Evolutionary conservation across 1,139 yeast species (phyloP).

Genomic region (Debaryomyces sp.): DNA sequence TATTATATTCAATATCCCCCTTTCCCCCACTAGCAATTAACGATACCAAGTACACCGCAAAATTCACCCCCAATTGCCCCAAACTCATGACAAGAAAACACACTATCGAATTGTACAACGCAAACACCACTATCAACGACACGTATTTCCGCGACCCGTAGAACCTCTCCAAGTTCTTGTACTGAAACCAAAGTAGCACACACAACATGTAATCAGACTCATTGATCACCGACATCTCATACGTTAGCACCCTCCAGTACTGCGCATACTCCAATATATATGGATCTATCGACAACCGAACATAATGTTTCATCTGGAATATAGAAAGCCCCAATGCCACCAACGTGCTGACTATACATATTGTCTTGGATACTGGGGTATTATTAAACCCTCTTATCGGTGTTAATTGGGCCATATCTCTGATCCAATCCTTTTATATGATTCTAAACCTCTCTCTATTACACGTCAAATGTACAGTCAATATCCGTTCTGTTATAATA

Average conservation of each 20-base stretch:
- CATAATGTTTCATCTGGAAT: slow-evolving; percentile 56
- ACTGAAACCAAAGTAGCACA: slow-evolving; percentile 55
- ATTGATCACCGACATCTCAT: slow-evolving; percentile 60
- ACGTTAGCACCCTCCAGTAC: slow-evolving; percentile 64
- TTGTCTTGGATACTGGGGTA: slow-evolving; percentile 57
- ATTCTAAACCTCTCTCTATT: neutral
- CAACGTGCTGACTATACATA: slow-evolving; percentile 44
- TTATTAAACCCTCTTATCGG: slow-evolving; percentile 60
- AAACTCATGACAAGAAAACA: slow-evolving; percentile 39
- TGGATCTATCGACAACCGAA: slow-evolving; percentile 58
- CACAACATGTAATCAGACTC: slow-evolving; percentile 67
- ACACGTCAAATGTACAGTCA: neutral
- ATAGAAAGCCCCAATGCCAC: slow-evolving; percentile 58
- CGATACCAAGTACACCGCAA: slow-evolving; percentile 27
- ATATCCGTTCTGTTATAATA: neutral
- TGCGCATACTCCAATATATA: slow-evolving; percentile 62
- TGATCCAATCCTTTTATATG: neutral
- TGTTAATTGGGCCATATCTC: slow-evolving; percentile 31
- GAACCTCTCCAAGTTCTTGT: slow-evolving; percentile 65
- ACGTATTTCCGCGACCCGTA: slow-evolving; percentile 64
- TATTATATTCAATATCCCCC: slow-evolving; percentile 20
- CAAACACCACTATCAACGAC: slow-evolving; percentile 36
- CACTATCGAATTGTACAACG: slow-evolving; percentile 36
- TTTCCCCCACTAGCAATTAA: slow-evolving; percentile 12
- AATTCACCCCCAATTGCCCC: slow-evolving; percentile 39